Conservation (phyloP, 345 rosid species). For the Rhodomyrtus tomentosa region DNA sequence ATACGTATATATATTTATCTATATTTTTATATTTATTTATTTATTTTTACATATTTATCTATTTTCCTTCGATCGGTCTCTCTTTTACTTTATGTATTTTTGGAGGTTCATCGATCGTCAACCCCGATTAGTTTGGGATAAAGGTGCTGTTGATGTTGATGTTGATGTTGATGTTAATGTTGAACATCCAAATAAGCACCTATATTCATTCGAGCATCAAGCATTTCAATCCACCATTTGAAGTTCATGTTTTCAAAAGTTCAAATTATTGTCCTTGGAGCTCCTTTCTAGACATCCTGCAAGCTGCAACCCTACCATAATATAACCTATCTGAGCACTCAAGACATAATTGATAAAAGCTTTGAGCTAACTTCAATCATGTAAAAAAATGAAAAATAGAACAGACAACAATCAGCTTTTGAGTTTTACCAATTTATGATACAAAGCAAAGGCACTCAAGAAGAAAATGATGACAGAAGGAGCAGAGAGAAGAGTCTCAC, state of each 20-base stretch:
- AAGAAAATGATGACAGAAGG: neutral
- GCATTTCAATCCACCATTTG: neutral
- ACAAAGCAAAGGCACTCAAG: neutral
- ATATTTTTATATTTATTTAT: too few species aligned
- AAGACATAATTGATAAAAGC: neutral
- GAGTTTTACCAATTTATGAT: neutral
- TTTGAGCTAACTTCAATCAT: neutral
- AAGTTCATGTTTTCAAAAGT: neutral
- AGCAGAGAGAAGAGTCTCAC: conserved; percentile 25
- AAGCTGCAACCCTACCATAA: neutral
- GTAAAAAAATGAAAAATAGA: neutral
- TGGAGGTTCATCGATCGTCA: too few species aligned
- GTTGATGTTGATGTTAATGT: too few species aligned
- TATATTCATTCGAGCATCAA: neutral
- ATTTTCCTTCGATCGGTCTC: too few species aligned
- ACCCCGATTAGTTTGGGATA: too few species aligned
- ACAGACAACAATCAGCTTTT: neutral
- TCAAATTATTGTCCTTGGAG: neutral
- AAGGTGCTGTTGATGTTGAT: too few species aligned
- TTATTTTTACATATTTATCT: too few species aligned
- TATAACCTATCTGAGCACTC: neutral
- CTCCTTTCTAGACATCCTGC: neutral
- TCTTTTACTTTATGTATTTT: too few species aligned
- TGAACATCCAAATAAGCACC: neutral
- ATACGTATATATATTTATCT: too few species aligned